These are phyloP conservation scores for Pelargonium nanum DNA, from an alignment of 345 rosid genomes.

Conservation along the genomic window DNA sequence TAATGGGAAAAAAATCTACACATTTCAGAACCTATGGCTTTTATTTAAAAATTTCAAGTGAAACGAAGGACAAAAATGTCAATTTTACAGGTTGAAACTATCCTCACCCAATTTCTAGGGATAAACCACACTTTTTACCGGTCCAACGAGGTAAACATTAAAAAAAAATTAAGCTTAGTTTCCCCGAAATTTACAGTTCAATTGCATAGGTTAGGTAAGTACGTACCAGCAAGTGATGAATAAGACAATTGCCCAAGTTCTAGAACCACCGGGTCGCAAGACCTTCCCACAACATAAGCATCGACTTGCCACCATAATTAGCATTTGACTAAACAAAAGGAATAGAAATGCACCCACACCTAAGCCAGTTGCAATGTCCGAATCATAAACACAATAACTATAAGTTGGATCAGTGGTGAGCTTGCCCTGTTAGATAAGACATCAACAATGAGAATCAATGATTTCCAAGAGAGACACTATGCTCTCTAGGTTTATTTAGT, in stretches of 20 bases:
- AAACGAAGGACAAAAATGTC: no score
- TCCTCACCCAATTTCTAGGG: no score
- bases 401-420: constrained; percentile 8
- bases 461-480: no score
- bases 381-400: constrained; percentile 58
- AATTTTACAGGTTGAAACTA: no score
- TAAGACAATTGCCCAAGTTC: constrained; percentile 66
- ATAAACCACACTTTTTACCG: no score
- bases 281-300: constrained; percentile 85
- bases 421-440: constrained; percentile 30
- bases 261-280: constrained; percentile 60
- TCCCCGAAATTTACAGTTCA: no score
- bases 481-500: no score
- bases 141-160: no score
- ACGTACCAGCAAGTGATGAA: constrained; percentile 74
- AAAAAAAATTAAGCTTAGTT: background rate
- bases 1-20: no score
- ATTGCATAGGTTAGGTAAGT: no score
- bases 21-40: no score
- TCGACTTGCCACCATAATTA: constrained; percentile 53
- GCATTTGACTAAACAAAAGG: constrained; percentile 56
- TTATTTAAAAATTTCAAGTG: no score
- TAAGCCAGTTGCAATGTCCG: constrained; percentile 68
- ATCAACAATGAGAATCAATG: background rate
- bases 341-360: constrained; percentile 58